These are phyloP conservation scores for Kwoniella europaea DNA, from an alignment of 768 basidiomycete species.

Conservation along the genomic window DNA sequence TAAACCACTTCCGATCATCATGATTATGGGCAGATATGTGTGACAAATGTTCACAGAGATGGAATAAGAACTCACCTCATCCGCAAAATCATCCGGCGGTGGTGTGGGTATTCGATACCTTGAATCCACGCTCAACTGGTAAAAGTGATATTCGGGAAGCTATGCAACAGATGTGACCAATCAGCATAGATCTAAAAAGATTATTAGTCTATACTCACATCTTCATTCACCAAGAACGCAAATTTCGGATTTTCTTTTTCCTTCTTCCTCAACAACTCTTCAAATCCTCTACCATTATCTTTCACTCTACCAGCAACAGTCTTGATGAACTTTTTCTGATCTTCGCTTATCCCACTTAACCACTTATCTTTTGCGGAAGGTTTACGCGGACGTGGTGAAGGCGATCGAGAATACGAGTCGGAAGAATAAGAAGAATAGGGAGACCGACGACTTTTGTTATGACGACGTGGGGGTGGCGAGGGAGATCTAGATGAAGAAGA, in stretches of 20 bases:
- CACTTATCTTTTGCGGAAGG: conserved; percentile 36
- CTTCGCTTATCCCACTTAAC: conserved; percentile 61
- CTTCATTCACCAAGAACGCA: conserved; percentile 67
- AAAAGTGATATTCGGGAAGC: conserved; percentile 61
- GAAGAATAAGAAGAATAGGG: conserved; percentile 32
- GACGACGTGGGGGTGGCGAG: conserved; percentile 18
- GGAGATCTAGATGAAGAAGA: conserved; percentile 29
- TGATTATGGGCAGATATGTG: too few species aligned
- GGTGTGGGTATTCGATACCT: conserved; percentile 59
- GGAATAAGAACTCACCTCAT: conserved; percentile 54
- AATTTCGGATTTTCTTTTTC: conserved; percentile 84
- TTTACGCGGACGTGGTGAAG: conserved; percentile 51
- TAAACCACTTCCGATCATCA: too few species aligned
- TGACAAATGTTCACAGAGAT: not conserved
- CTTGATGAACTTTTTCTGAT: conserved; percentile 82
- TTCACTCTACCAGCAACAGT: conserved; percentile 84
- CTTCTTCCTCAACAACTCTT: conserved; percentile 71
- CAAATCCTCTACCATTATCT: conserved; percentile 78
- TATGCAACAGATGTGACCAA: conserved; percentile 25
- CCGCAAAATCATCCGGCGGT: conserved; percentile 55
- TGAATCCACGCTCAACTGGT: conserved; percentile 56
- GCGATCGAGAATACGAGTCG: conserved; percentile 60
- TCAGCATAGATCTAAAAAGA: too few species aligned
- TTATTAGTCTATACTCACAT: conserved; percentile 45
- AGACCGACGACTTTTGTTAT: not conserved